Percentiles rank a stretch among this genome's conserved stretches.
These are phyloP conservation scores for Alliaria petiolata DNA, from an alignment of 345 rosid species.

Conservation along the genomic window DNA sequence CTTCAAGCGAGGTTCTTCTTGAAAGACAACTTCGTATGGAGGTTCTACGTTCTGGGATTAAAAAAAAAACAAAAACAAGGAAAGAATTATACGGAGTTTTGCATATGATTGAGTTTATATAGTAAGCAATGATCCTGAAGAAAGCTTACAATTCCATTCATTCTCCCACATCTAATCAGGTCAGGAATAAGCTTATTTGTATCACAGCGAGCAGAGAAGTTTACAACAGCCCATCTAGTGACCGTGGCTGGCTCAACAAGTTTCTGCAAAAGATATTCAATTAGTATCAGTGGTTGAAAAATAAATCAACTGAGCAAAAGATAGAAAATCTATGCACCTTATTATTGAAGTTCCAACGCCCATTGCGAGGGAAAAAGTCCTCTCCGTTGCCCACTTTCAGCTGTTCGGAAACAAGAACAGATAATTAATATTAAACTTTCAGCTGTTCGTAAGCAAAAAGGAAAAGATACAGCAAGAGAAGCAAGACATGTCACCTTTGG, in stretches of 20 bases:
- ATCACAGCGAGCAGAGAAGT: conserved; percentile 91
- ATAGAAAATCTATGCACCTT: conserved; percentile 44
- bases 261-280: conserved; percentile 43
- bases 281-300: conserved; percentile 1
- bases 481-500: conserved; percentile 51
- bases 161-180: conserved; percentile 59
- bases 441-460: neutral
- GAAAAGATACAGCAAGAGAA: neutral
- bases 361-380: conserved; percentile 67
- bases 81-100: neutral
- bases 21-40: conserved; percentile 48
- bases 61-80: neutral
- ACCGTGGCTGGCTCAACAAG: conserved; percentile 67
- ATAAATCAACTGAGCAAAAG: neutral
- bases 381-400: conserved; percentile 83
- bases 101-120: neutral
- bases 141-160: conserved; percentile 85
- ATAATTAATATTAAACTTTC: neutral
- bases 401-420: conserved; percentile 37
- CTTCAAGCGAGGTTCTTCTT: conserved; percentile 49
- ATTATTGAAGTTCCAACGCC: conserved; percentile 90
- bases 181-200: conserved; percentile 42
- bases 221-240: conserved; percentile 79
- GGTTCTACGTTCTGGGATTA: conserved; percentile 40
- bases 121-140: neutral